Conservation (phyloP, 2,329 filamentous ascomycete genomes). For the Talaromyces verruculosus region DNA sequence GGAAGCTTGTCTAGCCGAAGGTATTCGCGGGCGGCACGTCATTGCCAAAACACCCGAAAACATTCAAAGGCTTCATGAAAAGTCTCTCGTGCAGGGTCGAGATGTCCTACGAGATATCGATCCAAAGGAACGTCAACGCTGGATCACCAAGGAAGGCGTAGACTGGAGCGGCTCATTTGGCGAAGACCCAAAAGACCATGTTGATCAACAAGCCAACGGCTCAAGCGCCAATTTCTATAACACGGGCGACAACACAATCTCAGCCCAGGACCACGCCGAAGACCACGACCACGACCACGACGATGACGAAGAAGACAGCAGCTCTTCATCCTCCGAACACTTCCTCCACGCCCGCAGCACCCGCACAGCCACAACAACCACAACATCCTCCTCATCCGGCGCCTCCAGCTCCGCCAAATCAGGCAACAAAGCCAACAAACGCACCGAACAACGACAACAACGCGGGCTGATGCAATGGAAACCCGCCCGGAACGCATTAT, state of each 20-base stretch:
- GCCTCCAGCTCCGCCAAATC: conserved; percentile 22
- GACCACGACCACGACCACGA: neutral
- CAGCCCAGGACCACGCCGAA: neutral
- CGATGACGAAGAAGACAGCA: conserved; percentile 3
- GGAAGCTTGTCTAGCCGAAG: conserved; percentile 88
- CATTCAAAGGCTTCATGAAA: conserved; percentile 75
- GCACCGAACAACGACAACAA: conserved; percentile 74
- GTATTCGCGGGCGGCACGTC: conserved; percentile 72
- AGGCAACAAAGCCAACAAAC: conserved; percentile 41
- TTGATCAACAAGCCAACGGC: conserved; percentile 50
- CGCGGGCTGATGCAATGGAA: conserved; percentile 94
- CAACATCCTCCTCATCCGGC: conserved; percentile 16
- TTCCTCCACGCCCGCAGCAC: neutral
- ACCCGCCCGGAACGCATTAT: conserved; percentile 79
- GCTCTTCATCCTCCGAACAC: neutral
- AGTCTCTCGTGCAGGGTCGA: conserved; percentile 74
- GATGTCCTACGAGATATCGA: conserved; percentile 74
- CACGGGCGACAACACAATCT: conserved; percentile 32
- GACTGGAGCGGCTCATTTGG: conserved; percentile 90
- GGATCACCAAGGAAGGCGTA: conserved; percentile 75
- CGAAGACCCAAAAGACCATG: conserved; percentile 65
- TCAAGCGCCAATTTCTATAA: conserved; percentile 51
- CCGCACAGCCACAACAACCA: neutral
- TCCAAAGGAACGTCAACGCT: conserved; percentile 66
- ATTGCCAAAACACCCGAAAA: conserved; percentile 69